These are phyloP conservation scores for Talaromyces amestolkiae DNA, from an alignment of 2,329 filamentous ascomycete genomes.

Conservation along the genomic window DNA sequence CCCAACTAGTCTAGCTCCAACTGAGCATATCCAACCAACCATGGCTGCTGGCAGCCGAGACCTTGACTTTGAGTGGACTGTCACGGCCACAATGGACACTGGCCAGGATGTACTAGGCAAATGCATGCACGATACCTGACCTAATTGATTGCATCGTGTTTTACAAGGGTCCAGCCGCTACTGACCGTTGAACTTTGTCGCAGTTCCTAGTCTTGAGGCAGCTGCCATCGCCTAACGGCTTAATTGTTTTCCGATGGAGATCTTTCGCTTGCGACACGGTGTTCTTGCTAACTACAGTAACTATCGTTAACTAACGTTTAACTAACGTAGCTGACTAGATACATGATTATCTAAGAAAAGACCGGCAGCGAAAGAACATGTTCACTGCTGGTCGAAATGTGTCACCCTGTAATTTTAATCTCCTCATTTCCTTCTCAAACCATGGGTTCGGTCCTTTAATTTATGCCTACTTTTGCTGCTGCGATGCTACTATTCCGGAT, in stretches of 20 bases:
- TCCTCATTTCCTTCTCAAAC: conserved; percentile 13
- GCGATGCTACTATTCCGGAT: background rate
- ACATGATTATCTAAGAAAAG: background rate
- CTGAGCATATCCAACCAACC: conserved; percentile 3
- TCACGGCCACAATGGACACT: background rate
- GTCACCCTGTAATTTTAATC: conserved; percentile 6
- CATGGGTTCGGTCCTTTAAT: conserved; percentile 10
- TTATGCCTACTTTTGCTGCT: background rate
- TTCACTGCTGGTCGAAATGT: background rate
- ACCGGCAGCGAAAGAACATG: background rate
- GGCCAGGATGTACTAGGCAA: background rate
- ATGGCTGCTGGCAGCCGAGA: conserved; percentile 4
- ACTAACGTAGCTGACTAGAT: too few relatives aligned
- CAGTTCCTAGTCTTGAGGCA: background rate
- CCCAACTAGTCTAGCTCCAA: background rate
- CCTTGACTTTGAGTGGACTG: background rate
- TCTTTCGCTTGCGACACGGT: background rate
- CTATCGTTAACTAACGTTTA: too few relatives aligned
- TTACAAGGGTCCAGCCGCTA: conserved; percentile 13
- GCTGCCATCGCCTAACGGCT: background rate
- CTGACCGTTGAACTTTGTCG: conserved; percentile 15
- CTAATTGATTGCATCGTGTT: background rate
- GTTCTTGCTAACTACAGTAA: too few relatives aligned
- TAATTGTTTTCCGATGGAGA: background rate
- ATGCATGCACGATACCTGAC: background rate